Evolutionary conservation across 2,329 filamentous ascomycete species (phyloP).

Genomic region (Colletotrichum sp.): DNA sequence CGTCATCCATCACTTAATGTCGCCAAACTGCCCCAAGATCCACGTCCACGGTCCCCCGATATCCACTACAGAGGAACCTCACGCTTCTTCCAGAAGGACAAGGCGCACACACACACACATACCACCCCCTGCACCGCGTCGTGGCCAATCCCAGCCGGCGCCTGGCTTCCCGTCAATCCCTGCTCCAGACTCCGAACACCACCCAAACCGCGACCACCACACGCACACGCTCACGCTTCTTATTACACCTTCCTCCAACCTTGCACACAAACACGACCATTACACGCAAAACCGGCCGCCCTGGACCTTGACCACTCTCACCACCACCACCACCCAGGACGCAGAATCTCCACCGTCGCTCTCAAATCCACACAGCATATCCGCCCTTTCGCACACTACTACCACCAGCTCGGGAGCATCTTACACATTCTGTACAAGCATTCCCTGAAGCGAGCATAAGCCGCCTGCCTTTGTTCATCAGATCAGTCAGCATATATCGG

Average conservation of each 20-base stretch:
- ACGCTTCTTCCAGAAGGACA: neutral
- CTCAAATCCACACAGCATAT: neutral
- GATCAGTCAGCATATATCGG: neutral
- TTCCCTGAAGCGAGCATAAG: neutral
- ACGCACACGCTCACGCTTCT: neutral
- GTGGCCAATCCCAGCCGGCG: conserved; percentile 6
- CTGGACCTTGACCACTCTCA: neutral
- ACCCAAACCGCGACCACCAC: neutral
- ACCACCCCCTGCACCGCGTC: conserved; percentile 1
- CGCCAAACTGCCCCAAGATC: neutral
- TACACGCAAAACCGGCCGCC: neutral
- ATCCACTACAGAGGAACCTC: neutral
- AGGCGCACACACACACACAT: neutral
- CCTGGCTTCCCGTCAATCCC: conserved; percentile 8
- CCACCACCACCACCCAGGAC: neutral
- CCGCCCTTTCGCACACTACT: neutral
- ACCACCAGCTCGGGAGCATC: neutral
- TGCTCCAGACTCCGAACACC: neutral
- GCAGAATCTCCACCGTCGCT: neutral
- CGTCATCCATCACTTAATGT: conserved; percentile 4
- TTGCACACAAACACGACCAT: neutral
- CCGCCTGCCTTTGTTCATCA: neutral
- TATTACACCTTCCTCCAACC: neutral
- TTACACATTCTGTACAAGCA: neutral
- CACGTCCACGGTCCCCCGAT: neutral